Conservation (phyloP, 129 eudicot genomes). For the Chrysanthemum lavandulifolium region DNA sequence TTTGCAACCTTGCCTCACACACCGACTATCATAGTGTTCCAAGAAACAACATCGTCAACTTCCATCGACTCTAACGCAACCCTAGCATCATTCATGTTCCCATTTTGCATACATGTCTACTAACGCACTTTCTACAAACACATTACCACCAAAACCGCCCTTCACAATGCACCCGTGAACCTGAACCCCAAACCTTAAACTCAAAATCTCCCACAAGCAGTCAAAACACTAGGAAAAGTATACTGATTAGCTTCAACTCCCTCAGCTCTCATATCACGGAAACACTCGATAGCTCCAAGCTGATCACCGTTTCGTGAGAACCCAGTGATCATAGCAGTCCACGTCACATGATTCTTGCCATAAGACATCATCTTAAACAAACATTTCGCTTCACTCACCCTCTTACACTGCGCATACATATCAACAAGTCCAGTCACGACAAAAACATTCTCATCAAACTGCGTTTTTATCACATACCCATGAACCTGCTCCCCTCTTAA, state of each 20-base stretch:
- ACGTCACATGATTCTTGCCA: conserved; percentile 65
- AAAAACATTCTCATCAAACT: conserved; percentile 48
- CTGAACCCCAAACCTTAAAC: conserved; percentile 49
- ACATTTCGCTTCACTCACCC: conserved; percentile 49
- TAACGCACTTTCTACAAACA: conserved; percentile 68
- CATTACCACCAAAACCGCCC: conserved; percentile 59
- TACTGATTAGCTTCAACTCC: conserved; percentile 73
- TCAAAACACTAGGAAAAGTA: conserved; percentile 67
- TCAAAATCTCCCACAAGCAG: conserved; percentile 52
- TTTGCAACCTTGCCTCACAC: conserved; percentile 50
- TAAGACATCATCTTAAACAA: conserved; percentile 41
- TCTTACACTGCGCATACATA: conserved; percentile 67
- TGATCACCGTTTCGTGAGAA: conserved; percentile 57
- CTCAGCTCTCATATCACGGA: conserved; percentile 58
- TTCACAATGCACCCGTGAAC: conserved; percentile 64
- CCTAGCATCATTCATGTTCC: conserved; percentile 52
- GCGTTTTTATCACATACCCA: conserved; percentile 51
- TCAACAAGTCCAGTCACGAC: conserved; percentile 75
- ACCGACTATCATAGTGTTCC: conserved; percentile 76
- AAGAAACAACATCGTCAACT: conserved; percentile 52
- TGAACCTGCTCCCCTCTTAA: conserved; percentile 66
- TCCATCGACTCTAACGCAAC: conserved; percentile 51
- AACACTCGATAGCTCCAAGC: conserved; percentile 54
- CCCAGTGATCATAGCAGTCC: conserved; percentile 88
- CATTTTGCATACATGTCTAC: conserved; percentile 76